phyloP scores from a whole-genome alignment of 345 rosid genomes.

The Carallia pectinifolia region DNA sequence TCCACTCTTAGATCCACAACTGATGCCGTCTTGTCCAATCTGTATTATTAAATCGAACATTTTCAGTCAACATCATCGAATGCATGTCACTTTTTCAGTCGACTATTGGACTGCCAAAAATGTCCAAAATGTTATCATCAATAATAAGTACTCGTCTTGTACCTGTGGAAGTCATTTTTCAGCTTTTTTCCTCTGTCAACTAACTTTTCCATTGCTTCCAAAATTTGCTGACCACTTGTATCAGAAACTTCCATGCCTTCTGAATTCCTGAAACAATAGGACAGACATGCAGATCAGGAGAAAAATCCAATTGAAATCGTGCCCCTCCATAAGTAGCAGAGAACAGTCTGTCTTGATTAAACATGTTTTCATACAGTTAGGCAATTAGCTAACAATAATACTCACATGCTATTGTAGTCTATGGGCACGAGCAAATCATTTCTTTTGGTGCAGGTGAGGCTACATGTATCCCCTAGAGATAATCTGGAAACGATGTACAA shows the following conservation, averaged over 20 bases:
- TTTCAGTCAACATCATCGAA: neutral
- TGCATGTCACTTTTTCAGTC: neutral
- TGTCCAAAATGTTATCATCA: no score
- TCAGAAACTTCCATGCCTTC: constrained; percentile 39
- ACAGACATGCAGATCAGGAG: neutral
- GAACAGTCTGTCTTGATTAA: neutral
- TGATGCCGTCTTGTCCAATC: constrained; percentile 65
- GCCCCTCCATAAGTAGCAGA: neutral
- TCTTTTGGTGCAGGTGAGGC: constrained; percentile 28
- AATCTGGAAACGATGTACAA: constrained; percentile 52
- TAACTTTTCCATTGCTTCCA: constrained; percentile 56
- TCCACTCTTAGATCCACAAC: constrained; percentile 69
- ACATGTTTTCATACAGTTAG: neutral
- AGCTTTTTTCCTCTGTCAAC: constrained; percentile 48
- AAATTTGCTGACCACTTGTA: constrained; percentile 43
- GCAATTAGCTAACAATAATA: neutral
- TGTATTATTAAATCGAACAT: constrained; percentile 30
- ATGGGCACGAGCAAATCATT: constrained; percentile 28
- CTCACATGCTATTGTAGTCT: constrained; percentile 53
- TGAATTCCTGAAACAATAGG: constrained; percentile 1
- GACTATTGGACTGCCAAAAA: neutral
- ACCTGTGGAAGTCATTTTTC: constrained; percentile 66
- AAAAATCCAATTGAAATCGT: neutral
- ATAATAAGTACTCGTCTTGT: neutral
- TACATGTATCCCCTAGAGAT: constrained; percentile 74